phyloP scores from a whole-genome alignment of 1,284 basidiomycete species.

The Exobasidium cylindrosporum region DNA sequence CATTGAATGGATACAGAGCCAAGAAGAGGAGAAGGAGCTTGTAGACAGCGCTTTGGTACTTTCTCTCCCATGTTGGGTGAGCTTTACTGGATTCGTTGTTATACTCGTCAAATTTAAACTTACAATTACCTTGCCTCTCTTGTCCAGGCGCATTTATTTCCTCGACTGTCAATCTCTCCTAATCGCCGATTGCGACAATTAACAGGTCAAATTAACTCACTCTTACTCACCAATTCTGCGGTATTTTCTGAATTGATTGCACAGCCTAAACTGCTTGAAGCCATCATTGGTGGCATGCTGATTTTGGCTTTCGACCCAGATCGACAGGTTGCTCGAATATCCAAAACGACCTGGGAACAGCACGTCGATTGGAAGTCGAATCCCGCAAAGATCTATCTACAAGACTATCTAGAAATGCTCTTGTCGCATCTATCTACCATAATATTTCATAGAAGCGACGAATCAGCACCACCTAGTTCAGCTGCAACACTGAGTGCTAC shows the following conservation, averaged over 20 bases:
- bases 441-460: slow-evolving; percentile 2
- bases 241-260: slow-evolving; percentile 64
- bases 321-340: slow-evolving; percentile 62
- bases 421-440: not conserved
- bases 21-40: slow-evolving; percentile 21
- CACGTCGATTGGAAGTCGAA: slow-evolving; percentile 10
- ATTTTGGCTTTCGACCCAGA: slow-evolving; percentile 73
- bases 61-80: slow-evolving; percentile 70
- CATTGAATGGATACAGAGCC: slow-evolving; percentile 63
- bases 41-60: slow-evolving; percentile 61
- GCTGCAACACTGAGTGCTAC: not conserved
- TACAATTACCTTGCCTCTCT: slow-evolving; percentile 58
- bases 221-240: slow-evolving; percentile 63
- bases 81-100: no score
- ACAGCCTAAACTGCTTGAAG: slow-evolving; percentile 66
- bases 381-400: not conserved
- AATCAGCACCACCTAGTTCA: not conserved
- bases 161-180: slow-evolving; percentile 75
- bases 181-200: slow-evolving; percentile 72
- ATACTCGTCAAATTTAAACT: no score
- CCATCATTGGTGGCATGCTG: slow-evolving; percentile 76
- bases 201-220: slow-evolving; percentile 68
- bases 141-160: slow-evolving; percentile 81
- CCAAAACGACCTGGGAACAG: slow-evolving; percentile 63
- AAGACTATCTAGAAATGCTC: slow-evolving; percentile 5